phyloP scores from a whole-genome alignment of 306 rosid species.

The Quercus mongolica region DNA sequence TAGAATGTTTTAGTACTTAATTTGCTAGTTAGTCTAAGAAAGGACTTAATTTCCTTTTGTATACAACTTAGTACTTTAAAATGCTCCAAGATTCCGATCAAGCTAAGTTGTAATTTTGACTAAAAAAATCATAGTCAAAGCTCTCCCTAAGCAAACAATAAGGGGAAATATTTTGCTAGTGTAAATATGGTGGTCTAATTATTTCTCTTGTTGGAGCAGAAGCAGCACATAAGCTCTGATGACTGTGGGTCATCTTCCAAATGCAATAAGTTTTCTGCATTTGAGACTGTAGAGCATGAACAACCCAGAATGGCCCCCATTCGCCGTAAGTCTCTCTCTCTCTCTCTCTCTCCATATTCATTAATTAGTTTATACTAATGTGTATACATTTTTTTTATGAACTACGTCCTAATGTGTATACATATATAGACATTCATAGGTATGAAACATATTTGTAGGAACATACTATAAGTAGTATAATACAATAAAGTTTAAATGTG shows the following conservation, averaged over 20 bases:
- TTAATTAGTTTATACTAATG: neutral
- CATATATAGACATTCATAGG: too few relatives aligned
- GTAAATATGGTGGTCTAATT: neutral
- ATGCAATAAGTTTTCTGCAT: slow-evolving; percentile 46
- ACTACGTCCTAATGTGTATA: neutral
- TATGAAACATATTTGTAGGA: too few relatives aligned
- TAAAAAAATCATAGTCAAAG: neutral
- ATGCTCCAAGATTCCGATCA: too few relatives aligned
- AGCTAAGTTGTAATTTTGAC: too few relatives aligned
- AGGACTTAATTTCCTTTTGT: neutral
- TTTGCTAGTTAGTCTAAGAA: too few relatives aligned
- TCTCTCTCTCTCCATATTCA: neutral
- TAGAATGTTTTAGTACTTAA: neutral
- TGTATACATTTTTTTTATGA: neutral
- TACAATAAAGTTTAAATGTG: neutral
- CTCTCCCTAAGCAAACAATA: neutral
- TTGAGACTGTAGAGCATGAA: slow-evolving; percentile 56
- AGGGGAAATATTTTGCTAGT: neutral
- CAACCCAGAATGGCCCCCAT: slow-evolving; percentile 76
- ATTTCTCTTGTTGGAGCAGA: slow-evolving; percentile 34
- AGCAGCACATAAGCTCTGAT: slow-evolving; percentile 53
- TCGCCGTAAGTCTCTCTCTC: slow-evolving; percentile 66
- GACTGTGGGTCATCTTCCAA: slow-evolving; percentile 73
- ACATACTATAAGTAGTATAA: too few relatives aligned
- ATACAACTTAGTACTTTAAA: neutral